A percentile compares a stretch with the other conserved stretches of the same genome.
These are phyloP conservation scores for Fusarium armeniacum DNA, from an alignment of 2,329 filamentous ascomycete species.

Conservation along the genomic window DNA sequence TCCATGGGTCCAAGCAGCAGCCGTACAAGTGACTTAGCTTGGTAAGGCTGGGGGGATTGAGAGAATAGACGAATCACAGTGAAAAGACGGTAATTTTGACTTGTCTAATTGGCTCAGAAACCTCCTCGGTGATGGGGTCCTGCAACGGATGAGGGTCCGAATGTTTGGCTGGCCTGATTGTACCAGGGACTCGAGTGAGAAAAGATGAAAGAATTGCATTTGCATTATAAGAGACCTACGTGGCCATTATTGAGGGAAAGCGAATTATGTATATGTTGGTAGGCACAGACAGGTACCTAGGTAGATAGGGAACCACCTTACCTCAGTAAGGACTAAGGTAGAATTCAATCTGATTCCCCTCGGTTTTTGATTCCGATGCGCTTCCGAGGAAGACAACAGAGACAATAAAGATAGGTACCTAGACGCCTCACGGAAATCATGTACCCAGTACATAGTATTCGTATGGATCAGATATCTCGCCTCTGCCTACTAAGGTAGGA, in stretches of 20 bases:
- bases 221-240: slow-evolving; percentile 12
- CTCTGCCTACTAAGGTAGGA: not conserved
- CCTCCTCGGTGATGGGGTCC: slow-evolving; percentile 4
- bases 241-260: slow-evolving; percentile 19
- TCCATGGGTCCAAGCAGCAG: slow-evolving; percentile 11
- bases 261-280: not conserved
- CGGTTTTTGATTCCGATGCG: slow-evolving; percentile 18
- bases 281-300: not conserved
- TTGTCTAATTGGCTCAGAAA: slow-evolving; percentile 47
- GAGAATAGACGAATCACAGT: slow-evolving; percentile 46
- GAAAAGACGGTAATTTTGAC: slow-evolving; percentile 50
- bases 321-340: not conserved
- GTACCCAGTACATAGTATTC: slow-evolving; percentile 24
- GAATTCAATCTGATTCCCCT: not conserved
- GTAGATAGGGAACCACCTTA: too few relatives aligned
- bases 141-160: slow-evolving; percentile 41
- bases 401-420: slow-evolving; percentile 8
- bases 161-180: slow-evolving; percentile 49
- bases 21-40: slow-evolving; percentile 27
- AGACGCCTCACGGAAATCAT: slow-evolving; percentile 3
- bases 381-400: slow-evolving; percentile 27
- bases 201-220: slow-evolving; percentile 1
- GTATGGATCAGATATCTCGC: slow-evolving; percentile 5
- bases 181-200: slow-evolving; percentile 34
- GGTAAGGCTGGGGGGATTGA: slow-evolving; percentile 23